phyloP scores from a whole-genome alignment of 2,329 filamentous ascomycete species.

The Sordariomycetes sp. region DNA sequence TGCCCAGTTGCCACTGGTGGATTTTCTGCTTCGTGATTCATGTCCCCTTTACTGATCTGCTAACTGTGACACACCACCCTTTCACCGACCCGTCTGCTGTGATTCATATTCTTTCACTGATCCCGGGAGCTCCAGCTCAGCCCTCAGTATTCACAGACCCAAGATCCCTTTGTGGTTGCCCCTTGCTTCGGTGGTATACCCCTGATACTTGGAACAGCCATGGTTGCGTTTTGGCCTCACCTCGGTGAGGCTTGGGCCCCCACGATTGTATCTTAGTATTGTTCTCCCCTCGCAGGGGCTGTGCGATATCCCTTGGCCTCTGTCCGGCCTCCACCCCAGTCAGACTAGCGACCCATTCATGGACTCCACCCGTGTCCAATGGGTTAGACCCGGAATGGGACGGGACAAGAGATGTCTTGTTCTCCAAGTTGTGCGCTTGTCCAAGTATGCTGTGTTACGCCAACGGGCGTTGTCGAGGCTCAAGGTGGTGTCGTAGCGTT shows the following conservation, averaged over 20 bases:
- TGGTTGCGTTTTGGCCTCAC: background rate
- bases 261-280: background rate
- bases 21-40: no score
- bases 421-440: background rate
- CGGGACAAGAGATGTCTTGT: background rate
- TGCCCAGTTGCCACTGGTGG: no score
- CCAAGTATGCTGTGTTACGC: background rate
- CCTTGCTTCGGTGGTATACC: background rate
- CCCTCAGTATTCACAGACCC: background rate
- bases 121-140: background rate
- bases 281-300: background rate
- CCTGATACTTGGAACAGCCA: background rate
- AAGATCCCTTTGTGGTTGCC: conserved; percentile 1
- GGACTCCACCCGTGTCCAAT: background rate
- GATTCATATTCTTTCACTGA: background rate
- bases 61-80: no score
- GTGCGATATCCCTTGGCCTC: background rate
- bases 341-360: background rate
- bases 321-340: background rate
- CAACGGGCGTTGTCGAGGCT: background rate
- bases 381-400: background rate
- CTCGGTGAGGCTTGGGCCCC: background rate
- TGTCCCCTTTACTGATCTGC: no score
- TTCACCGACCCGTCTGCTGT: background rate
- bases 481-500: conserved; percentile 1